Conservation (phyloP, 495 filamentous ascomycete genomes). For the Talaromyces nanjingensis region DNA sequence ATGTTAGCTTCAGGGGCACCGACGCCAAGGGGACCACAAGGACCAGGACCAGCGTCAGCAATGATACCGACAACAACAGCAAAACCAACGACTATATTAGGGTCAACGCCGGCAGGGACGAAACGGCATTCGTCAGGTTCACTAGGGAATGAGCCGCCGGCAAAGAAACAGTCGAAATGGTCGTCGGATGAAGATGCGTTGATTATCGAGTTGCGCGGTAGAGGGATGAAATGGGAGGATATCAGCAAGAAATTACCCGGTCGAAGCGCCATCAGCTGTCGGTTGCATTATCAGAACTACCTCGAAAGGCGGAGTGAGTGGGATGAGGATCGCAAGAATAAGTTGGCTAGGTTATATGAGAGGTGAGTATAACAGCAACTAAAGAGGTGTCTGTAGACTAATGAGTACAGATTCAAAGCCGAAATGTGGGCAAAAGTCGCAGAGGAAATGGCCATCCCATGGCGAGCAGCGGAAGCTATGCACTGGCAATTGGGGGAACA, state of each 20-base stretch:
- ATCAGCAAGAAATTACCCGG: constrained; percentile 86
- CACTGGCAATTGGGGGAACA: constrained; percentile 93
- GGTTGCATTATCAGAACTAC: constrained; percentile 96
- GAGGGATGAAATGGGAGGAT: constrained; percentile 97
- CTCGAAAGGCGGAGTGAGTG: constrained; percentile 83
- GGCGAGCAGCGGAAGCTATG: constrained; percentile 94
- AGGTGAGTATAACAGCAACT: constrained; percentile 52
- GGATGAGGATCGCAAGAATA: constrained; percentile 97
- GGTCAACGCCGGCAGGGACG: background rate
- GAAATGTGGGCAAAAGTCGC: constrained; percentile 96
- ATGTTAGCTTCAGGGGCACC: constrained; percentile 17
- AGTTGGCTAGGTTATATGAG: constrained; percentile 88
- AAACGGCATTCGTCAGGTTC: constrained; percentile 25
- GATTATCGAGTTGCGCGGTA: constrained; percentile 81
- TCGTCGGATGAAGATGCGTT: constrained; percentile 81
- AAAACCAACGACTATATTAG: constrained; percentile 28
- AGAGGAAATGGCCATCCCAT: constrained; percentile 92
- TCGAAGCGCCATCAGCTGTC: constrained; percentile 85
- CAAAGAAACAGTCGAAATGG: constrained; percentile 97
- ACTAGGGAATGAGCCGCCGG: constrained; percentile 53
- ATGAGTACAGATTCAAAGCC: constrained; percentile 69
- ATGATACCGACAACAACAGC: constrained; percentile 41
- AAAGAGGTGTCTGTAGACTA: background rate
- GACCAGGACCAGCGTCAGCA: constrained; percentile 17
- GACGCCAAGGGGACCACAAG: constrained; percentile 12